Evolutionary conservation across 352 stramenopile species (phyloP), one percentile per base, ranked within the genome.

Genomic region (Plasmopara muralis): DNA sequence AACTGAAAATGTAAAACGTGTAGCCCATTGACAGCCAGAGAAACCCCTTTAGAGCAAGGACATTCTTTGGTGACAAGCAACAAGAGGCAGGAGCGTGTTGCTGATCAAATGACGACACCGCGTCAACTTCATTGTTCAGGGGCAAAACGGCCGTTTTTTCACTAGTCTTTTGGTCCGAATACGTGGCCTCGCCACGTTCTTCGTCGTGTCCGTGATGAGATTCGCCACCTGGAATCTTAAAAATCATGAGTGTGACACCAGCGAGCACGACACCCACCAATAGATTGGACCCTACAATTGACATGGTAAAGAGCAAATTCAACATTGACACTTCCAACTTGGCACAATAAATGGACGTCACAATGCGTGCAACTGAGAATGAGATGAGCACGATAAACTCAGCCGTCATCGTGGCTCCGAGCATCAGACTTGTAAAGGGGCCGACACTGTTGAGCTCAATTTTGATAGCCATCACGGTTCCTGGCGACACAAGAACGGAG

Each of bases 361-460:
- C 57, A 41, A 87, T 82, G 37, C 77, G 74, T 31, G 77, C 64
- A 31, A 85, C 47, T 0, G 77, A 87, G 55, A 87, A 87, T 4
- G 72, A 83, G 1, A 87, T 48, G 38, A 87, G 64, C 50, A 87
- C 77, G 12, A 87, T 57, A 29, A 87, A 87, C 63, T 87, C 77
- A 33, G 77, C 72, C 6, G 60, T 77, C 77, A 87, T 87, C 9
- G 74, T 85, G 12, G 74, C 64, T 6, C 77, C 77, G 0, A 87
- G 70, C 77, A 87, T 87, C n/a, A 87, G 62, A 46, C 74, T 85
- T 6, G 77, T 87, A 50, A 87, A 87, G 0, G 72, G 74, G 9
- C 77, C 77, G 9, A 82, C 77, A 35, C 74, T 83, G 41, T 87
- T 77, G 37, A 86, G 56, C 51, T 86, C 75, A 42, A 84, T 86